Base-by-base conservation (phyloP, 2,329 filamentous ascomycete genomes). In the Diaporthe capsici region DNA sequence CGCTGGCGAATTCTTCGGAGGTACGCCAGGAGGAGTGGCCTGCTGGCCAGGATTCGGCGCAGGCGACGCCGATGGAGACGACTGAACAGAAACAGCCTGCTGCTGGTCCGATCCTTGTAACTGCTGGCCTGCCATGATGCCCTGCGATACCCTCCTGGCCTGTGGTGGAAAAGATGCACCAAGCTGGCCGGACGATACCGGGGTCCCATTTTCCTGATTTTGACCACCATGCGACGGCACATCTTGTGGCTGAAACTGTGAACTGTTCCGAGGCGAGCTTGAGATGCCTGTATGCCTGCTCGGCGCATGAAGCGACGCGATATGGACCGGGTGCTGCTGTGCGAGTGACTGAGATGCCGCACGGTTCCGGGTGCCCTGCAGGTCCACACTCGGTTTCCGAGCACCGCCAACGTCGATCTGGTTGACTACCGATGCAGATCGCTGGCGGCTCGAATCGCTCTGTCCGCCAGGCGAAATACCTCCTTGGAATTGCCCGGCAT, bases 351-450 rank as follows among this genome's bases (percentile, higher is more conserved):
- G 58, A 17, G 76, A 73, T 20, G 61, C 73, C 31, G 76, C 72
- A 15, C 76, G 76, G 37, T 63, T 68, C 17, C 76, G 73, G 61
- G 71, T 73, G 17, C 63, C 65, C n/a, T 77, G 76, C 25, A 67
- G 25, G 25, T 77, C 76, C 10, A 73, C n/a, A 12, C 49, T 42
- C 28, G 71, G 73, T 53, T 75, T 65, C 9, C 76, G 72, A 53
- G 61, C 47, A 12, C 75, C 75, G 37, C 72, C 61, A 25, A 77
- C 76, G 2, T 77, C 76, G 47, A 77, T 75, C 58, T 77, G 76
- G 55, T 77, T 77, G 47, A 77, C 76, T n/a, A 75, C 76, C 25
- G 76, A 77, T 20, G 73, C 39, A 13, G 73, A 75, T 25, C 73
- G 44, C 49, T 72, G 70, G 7, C 63, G 63, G 22, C 55, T 68